phyloP scores from a whole-genome alignment of 1,284 basidiomycete genomes.

The Apiotrichum gamsii region DNA sequence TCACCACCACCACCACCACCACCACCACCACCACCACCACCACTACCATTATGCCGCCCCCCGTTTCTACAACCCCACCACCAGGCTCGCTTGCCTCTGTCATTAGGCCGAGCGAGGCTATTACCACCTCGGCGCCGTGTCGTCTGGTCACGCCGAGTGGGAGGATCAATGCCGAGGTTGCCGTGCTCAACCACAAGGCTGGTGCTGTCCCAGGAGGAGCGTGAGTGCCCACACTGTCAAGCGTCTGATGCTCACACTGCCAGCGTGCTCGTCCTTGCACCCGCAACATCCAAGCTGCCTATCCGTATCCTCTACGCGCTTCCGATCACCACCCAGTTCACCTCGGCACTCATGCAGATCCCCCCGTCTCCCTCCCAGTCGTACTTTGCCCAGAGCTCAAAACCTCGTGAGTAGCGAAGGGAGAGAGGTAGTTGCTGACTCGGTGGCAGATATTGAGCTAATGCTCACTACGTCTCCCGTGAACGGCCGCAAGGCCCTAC shows the following conservation, averaged over 20 bases:
- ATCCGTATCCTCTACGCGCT: slow-evolving; percentile 23
- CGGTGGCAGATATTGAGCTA: slow-evolving; percentile 11
- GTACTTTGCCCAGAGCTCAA: slow-evolving; percentile 41
- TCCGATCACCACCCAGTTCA: slow-evolving; percentile 25
- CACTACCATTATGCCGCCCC: no score
- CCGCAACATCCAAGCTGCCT: slow-evolving; percentile 2
- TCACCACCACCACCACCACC: background rate
- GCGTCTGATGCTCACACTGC: background rate
- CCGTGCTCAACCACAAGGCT: slow-evolving; percentile 13
- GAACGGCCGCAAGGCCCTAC: slow-evolving; percentile 59
- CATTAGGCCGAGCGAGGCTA: slow-evolving; percentile 22
- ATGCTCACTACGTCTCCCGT: slow-evolving; percentile 51
- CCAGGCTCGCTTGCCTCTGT: slow-evolving; percentile 7
- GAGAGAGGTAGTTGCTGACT: background rate
- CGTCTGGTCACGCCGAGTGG: slow-evolving; percentile 17
- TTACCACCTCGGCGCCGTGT: slow-evolving; percentile 19
- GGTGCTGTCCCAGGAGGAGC: no score
- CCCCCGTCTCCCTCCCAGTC: slow-evolving; percentile 41
- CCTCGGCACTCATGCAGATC: slow-evolving; percentile 29
- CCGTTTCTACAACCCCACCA: no score
- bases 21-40: no score
- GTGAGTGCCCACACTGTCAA: background rate
- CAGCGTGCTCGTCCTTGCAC: slow-evolving; percentile 29
- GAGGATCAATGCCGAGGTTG: slow-evolving; percentile 23
- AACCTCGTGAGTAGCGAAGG: slow-evolving; percentile 28